phyloP scores from a whole-genome alignment of 2,329 filamentous ascomycete genomes.

The Huntiella abstrusa region DNA sequence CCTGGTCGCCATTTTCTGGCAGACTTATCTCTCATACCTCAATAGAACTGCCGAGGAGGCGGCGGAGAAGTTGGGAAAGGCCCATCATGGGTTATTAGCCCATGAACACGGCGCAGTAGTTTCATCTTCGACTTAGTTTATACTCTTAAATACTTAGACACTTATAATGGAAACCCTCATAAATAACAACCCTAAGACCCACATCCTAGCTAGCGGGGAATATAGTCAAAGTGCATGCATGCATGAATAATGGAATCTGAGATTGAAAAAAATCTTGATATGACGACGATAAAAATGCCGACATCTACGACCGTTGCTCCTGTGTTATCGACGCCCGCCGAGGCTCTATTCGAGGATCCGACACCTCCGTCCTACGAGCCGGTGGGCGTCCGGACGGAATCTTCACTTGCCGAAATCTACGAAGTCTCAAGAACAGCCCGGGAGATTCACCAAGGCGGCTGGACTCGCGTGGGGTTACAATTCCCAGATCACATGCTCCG shows the following conservation, averaged over 20 bases:
- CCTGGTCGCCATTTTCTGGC: conserved; percentile 70
- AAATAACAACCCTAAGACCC: too few species aligned
- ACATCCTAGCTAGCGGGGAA: too few species aligned
- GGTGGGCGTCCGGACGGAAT: conserved; percentile 22
- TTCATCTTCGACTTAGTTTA: too few species aligned
- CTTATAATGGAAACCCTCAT: too few species aligned
- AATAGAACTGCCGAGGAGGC: conserved; percentile 52
- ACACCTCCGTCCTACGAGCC: conserved; percentile 19
- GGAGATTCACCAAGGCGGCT: conserved; percentile 55
- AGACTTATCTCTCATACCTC: conserved; percentile 70
- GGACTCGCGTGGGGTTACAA: conserved; percentile 70
- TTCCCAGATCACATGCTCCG: conserved; percentile 86
- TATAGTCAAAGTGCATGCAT: too few species aligned
- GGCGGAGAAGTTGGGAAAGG: conserved; percentile 7
- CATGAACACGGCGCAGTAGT: too few species aligned
- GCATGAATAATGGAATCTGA: too few species aligned
- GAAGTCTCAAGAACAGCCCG: conserved; percentile 64
- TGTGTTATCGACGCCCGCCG: conserved; percentile 45
- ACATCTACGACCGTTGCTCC: conserved; percentile 25
- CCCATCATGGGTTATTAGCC: not conserved
- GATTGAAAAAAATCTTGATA: not conserved
- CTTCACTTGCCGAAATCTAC: conserved; percentile 52
- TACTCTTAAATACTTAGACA: too few species aligned
- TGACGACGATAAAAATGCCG: not conserved
- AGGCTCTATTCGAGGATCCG: conserved; percentile 36